phyloP scores from a whole-genome alignment of 768 basidiomycete species.

The Russula lepida region DNA sequence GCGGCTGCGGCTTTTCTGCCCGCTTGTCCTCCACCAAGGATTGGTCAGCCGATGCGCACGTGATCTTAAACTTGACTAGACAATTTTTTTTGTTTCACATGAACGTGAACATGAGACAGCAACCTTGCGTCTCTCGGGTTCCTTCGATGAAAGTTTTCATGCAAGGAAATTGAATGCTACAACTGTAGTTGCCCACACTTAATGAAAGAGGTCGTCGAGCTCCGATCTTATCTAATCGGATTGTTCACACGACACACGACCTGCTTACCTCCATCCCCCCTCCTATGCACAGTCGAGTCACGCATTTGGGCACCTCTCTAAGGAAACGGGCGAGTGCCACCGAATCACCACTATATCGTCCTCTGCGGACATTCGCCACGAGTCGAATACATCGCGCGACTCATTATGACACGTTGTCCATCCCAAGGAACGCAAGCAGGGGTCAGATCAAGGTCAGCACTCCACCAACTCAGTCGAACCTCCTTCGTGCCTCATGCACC shows the following conservation, averaged over 20 bases:
- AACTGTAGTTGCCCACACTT: not conserved
- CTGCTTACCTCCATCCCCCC: not conserved
- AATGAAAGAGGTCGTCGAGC: not conserved
- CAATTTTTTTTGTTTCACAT: not conserved
- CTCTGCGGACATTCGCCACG: slow-evolving; percentile 6
- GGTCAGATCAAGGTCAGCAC: slow-evolving; percentile 31
- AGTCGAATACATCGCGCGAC: not conserved
- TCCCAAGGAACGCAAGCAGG: slow-evolving; percentile 29
- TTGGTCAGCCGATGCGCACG: slow-evolving; percentile 13
- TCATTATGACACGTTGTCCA: slow-evolving; percentile 32
- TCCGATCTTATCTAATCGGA: slow-evolving; percentile 1
- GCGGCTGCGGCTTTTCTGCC: slow-evolving; percentile 10
- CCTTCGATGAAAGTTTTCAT: not conserved
- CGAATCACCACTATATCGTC: not conserved
- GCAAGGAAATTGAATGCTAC: not conserved
- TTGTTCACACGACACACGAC: not conserved
- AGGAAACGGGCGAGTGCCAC: not conserved
- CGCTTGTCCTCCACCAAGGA: not conserved
- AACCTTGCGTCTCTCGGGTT: not conserved
- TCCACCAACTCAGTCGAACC: not conserved
- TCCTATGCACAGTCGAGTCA: slow-evolving; percentile 3
- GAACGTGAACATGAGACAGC: too few relatives aligned
- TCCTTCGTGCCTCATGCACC: not conserved
- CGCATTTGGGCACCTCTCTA: not conserved
- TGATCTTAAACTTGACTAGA: too few relatives aligned